Base-by-base conservation (phyloP, 768 basidiomycete genomes). In the Mycena pura region DNA sequence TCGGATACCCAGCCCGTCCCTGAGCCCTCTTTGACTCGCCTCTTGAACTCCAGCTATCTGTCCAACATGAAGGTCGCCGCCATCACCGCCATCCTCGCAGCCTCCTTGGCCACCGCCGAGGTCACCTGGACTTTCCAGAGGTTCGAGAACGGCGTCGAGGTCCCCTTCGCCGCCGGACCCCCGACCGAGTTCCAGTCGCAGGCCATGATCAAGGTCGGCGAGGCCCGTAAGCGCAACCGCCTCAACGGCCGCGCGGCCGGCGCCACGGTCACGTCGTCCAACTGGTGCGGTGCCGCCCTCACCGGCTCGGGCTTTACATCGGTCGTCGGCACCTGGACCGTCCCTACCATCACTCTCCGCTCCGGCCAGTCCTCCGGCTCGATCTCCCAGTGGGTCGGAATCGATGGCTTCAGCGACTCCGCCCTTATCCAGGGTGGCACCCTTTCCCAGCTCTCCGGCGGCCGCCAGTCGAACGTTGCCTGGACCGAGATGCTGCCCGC, bases 401-500 rank as follows among this genome's bases (percentile, higher is more conserved):
- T 62, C 46, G 60, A 62, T 48, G 60, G 60, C 36, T 62, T 55
- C 60, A 44, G 40, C 52, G 32, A 62, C 53, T 40, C 38, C 47
- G 53, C 60, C 38, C 36, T 62, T 10, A 62, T 62, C 43, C 60
- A 62, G 60, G 52, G 54, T 50, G 60, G 53, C 49, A 60, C 59
- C 29, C 45, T 62, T 48, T 62, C 60, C 47, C 21, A 56, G 53
- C 46, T 56, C 53, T 39, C 44, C 24, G 43, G 53, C 44, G 39
- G 52, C 60, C 34, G 48, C 59, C 59, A 62, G 53, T 28, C 49
- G 60, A 62, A 62, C 47, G 15, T 51, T 41, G 60, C 60, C 38
- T 62, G 60, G 60, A 55, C 60, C 32, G 60, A 62, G 47, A 62
- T 62, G 60, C 48, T 62, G 46, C 60, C 60, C 29, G 60, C 60